Base-by-base conservation (phyloP, 305 asterid species). In the Fraxinus xanthoxyloides region DNA sequence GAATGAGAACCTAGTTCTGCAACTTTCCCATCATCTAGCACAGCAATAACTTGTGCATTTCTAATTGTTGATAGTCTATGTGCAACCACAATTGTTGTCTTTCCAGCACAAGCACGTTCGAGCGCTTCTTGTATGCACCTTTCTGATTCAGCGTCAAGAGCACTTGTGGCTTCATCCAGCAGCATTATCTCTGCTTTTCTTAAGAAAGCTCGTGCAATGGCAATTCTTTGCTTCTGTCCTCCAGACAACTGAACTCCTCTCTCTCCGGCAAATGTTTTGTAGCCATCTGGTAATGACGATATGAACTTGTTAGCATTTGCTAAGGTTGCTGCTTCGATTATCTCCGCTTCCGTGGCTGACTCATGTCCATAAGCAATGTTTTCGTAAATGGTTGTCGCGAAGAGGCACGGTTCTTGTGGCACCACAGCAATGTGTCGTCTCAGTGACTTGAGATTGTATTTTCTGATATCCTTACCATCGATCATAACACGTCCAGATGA, bases 371-470 rank as follows among this genome's bases (percentile, higher is more conserved):
- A 95, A 1, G 98, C 98, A 6, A 97, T 95, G 87, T 95, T 97
- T 24, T 97, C 99, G 65, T 91, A 90, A 56, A 97, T 93, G 6
- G 98, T 91, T 1, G 98, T 88, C 6, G 97, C 97, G 26, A 95
- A 97, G 21, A 97, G 90, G 91, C 97, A 92, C 7, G 98, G 99
- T 77, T 97, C 99, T 84, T 97, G 99, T 13, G 98, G 97, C 10
- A 95, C 98, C 6, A 93, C 86, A 0, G 98, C 98, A 7, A 97
- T 92, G 89, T 90, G 98, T 40, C 91, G 89, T 79, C 99, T 85
- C 85, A 93, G 30, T 1, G 97, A 91, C 87, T 90, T 93, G 31
- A 97, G 95, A 82, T 97, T 97, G 89, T 93, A 97, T 74, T 92
- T 94, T 2, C 98, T 81, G 34, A 97, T 92, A 31, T 95, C 98